A percentile compares a stretch with the other conserved stretches of the same genome.
phyloP scores from a whole-genome alignment of 495 filamentous ascomycete genomes.

The Penicillium odoratum region DNA sequence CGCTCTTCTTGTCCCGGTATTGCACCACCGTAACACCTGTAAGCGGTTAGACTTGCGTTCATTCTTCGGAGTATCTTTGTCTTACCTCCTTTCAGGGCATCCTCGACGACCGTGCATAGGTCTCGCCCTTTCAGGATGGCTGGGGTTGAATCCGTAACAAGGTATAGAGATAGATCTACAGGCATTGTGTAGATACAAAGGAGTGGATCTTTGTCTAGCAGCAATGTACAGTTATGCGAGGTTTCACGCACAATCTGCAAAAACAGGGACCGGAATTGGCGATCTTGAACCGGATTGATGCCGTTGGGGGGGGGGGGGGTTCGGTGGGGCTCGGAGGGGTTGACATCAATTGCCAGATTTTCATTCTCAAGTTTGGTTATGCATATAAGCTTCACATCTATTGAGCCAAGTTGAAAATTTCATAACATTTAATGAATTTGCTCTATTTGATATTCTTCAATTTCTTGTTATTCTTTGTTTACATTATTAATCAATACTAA shows the following conservation, averaged over 20 bases:
- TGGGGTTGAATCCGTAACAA: constrained; percentile 89
- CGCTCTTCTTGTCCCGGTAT: constrained; percentile 83
- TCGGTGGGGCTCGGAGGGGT: constrained; percentile 20
- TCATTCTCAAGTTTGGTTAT: too few species aligned
- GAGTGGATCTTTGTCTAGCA: neutral
- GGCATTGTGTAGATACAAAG: constrained; percentile 27
- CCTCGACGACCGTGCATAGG: constrained; percentile 71
- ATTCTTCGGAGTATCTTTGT: neutral
- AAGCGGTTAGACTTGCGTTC: neutral
- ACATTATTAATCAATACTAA: neutral
- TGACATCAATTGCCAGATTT: constrained; percentile 14
- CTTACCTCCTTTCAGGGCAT: constrained; percentile 70
- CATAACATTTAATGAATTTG: neutral
- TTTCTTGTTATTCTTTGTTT: neutral
- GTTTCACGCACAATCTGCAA: constrained; percentile 11
- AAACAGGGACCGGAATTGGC: neutral
- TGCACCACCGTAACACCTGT: constrained; percentile 81
- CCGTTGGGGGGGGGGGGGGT: constrained; percentile 21
- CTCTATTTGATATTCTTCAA: neutral
- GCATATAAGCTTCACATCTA: too few species aligned
- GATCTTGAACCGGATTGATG: constrained; percentile 16
- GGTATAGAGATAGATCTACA: constrained; percentile 69
- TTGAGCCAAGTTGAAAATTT: neutral
- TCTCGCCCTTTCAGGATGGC: constrained; percentile 71
- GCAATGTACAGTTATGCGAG: neutral